These are phyloP conservation scores for Aechmea fasciata DNA, from an alignment of 176 grass and related monocot genomes.

Conservation along the genomic window DNA sequence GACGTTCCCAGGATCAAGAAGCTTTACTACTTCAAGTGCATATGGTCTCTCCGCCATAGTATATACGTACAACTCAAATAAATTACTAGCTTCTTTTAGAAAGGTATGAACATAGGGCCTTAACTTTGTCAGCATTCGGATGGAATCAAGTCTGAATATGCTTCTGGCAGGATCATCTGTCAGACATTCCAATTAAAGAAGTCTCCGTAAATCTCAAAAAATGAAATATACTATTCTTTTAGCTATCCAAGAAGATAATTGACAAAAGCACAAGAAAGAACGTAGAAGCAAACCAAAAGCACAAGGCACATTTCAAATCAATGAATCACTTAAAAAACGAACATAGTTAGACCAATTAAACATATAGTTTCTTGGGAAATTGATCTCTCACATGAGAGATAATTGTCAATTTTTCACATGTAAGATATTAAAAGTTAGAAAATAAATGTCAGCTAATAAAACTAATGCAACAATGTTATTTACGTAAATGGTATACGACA, in stretches of 20 bases:
- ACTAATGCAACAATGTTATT: not conserved
- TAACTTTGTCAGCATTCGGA: slow-evolving; percentile 89
- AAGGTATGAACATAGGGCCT: slow-evolving; percentile 65
- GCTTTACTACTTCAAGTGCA: slow-evolving; percentile 83
- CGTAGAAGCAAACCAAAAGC: not conserved
- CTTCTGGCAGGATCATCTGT: slow-evolving; percentile 61
- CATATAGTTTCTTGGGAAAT: no score
- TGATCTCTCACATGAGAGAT: no score
- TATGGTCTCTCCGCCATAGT: slow-evolving; percentile 88
- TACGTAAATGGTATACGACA: not conserved
- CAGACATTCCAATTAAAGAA: not conserved
- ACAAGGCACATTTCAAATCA: not conserved
- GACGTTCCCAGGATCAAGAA: slow-evolving; percentile 70
- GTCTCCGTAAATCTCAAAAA: not conserved
- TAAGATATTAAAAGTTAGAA: not conserved
- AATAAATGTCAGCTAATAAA: not conserved
- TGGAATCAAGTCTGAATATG: slow-evolving; percentile 51
- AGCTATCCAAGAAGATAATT: not conserved
- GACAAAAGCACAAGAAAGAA: not conserved
- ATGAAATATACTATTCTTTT: not conserved
- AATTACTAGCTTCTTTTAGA: slow-evolving; percentile 72
- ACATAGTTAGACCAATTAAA: no score
- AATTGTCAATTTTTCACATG: no score
- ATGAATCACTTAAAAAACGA: not conserved
- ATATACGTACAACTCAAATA: slow-evolving; percentile 95